Evolutionary conservation across 176 grass and related monocot genomes (phyloP), one percentile per base, ranked within the genome.

Genomic region (Avena atlantica): DNA sequence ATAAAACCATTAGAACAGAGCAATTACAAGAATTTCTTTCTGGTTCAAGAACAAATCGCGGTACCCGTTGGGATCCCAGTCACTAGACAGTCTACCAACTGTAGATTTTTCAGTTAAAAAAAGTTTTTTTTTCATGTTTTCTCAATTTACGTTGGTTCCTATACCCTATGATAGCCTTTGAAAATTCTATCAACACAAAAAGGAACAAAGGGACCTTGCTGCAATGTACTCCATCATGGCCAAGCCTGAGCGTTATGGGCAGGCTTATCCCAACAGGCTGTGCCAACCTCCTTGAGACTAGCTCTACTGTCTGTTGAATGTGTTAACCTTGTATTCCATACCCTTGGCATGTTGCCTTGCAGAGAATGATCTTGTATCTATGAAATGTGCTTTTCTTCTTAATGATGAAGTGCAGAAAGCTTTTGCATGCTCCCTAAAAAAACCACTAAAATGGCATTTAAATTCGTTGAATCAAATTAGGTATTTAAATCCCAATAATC

Each of bases 401-500:
- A 36, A 37, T 70, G 31, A 40, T 19, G 17, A 37, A 34, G 36
- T 40, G 66, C 36, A 34, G 16, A 68, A 20, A 37, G 66, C 31
- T 40, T 70, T 40, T 40, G 66, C 66, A 20, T 70, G 66, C 31
- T 70, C 66, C 40, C 17, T 37, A 70, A 70, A 70, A 17, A 40
- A 1, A 1, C 66, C 31, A 36, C 36, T 14, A 37, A 42, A 70
- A 70, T 70, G 9, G 34, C 67, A 70, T 20, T 37, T 17, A 20
- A 19, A 45, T 70, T 42, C 9, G 29, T 42, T 20, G 9, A 42
- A 71, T 11, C 9, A 42, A 45, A 34, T 42, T 45, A 71, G 17
- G 34, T 71, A 72, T 72, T 72, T 72, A 47, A 72, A 47, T 42
- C 69, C 19, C 69, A 45, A 37, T 71, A 47, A 72, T 72, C 40